These are phyloP conservation scores for Mitragyna speciosa DNA, from an alignment of 257 asterid genomes.

Conservation along the genomic window DNA sequence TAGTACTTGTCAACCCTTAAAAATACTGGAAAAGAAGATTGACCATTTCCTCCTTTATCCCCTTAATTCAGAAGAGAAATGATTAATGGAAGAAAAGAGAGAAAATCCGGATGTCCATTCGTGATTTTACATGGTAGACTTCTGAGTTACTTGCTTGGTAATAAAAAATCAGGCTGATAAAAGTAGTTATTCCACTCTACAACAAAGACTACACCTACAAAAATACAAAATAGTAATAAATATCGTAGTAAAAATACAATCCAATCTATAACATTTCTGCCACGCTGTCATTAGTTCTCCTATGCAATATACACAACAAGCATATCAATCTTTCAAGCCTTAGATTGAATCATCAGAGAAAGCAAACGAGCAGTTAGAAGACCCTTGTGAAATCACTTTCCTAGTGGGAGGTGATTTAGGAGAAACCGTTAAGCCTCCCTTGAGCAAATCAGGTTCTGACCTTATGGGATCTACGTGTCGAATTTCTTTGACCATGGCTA, in stretches of 20 bases:
- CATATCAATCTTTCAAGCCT: conserved; percentile 2
- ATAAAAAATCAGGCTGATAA: not conserved
- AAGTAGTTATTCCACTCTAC: conserved; percentile 32
- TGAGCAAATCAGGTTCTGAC: conserved; percentile 51
- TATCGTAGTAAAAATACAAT: conserved; percentile 25
- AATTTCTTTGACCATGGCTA: conserved; percentile 89
- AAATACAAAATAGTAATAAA: conserved; percentile 21
- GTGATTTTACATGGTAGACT: not conserved
- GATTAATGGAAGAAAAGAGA: not conserved
- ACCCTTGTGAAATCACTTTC: conserved; percentile 54
- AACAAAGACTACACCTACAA: conserved; percentile 28
- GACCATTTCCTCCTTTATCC: not conserved
- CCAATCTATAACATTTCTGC: conserved; percentile 25
- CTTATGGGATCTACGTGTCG: conserved; percentile 54
- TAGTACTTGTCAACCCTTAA: not conserved
- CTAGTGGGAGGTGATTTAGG: conserved; percentile 46
- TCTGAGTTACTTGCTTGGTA: not conserved
- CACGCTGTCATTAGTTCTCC: conserved; percentile 28
- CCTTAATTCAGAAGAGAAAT: not conserved
- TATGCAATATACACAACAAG: conserved; percentile 33
- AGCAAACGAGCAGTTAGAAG: conserved; percentile 81
- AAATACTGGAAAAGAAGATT: not conserved
- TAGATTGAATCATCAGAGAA: conserved; percentile 74
- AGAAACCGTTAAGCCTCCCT: conserved; percentile 39
- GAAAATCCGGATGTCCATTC: not conserved